These are phyloP conservation scores for Amanita rubescens DNA, from an alignment of 768 basidiomycete species.

Conservation along the genomic window DNA sequence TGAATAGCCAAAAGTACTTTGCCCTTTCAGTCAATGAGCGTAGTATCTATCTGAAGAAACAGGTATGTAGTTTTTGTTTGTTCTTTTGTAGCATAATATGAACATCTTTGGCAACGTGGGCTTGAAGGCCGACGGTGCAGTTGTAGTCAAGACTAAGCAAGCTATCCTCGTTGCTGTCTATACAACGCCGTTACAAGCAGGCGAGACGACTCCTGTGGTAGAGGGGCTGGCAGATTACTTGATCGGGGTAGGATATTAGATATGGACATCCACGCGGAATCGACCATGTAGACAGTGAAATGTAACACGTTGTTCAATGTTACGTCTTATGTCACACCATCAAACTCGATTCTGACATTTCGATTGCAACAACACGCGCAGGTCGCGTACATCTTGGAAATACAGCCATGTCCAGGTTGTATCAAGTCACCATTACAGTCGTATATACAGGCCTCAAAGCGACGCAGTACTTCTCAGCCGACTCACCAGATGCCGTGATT, in stretches of 20 bases:
- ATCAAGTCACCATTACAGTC: background rate
- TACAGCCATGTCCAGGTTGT: background rate
- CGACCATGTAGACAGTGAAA: background rate
- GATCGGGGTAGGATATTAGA: constrained; percentile 48
- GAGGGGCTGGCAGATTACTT: constrained; percentile 76
- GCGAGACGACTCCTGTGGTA: constrained; percentile 59
- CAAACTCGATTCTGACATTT: background rate
- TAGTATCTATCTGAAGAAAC: constrained; percentile 72
- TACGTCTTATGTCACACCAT: background rate
- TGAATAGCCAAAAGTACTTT: constrained; percentile 73
- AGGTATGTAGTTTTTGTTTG: constrained; percentile 37
- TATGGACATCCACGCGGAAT: background rate
- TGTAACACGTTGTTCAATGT: no score
- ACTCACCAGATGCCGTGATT: background rate
- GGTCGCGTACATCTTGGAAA: background rate
- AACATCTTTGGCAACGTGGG: background rate
- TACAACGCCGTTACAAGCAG: constrained; percentile 49
- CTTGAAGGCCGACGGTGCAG: constrained; percentile 63
- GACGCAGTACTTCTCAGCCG: background rate
- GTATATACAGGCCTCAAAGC: constrained; percentile 3
- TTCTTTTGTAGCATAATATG: background rate
- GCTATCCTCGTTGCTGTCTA: constrained; percentile 84
- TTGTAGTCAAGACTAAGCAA: constrained; percentile 75
- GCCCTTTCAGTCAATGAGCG: constrained; percentile 40
- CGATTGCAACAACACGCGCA: background rate